These are phyloP conservation scores for Chrysanthemum makinoi DNA, from an alignment of 129 eudicot species.

Conservation along the genomic window DNA sequence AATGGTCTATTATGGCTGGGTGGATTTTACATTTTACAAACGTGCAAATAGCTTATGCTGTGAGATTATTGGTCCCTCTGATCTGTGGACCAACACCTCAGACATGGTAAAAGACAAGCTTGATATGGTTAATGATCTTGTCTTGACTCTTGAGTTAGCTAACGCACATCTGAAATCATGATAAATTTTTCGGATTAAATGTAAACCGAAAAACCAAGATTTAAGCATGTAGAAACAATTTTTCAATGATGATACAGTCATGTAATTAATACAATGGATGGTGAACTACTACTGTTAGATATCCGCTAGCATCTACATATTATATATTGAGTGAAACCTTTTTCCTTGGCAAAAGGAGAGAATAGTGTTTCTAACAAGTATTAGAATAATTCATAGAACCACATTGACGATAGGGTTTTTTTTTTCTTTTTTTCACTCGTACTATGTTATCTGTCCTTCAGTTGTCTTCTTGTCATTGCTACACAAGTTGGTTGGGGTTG, in stretches of 20 bases:
- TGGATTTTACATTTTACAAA: not conserved
- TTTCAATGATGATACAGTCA: constrained; percentile 17
- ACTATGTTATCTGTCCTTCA: too few species aligned
- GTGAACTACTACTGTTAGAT: not conserved
- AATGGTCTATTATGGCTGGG: constrained; percentile 16
- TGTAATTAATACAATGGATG: constrained; percentile 1
- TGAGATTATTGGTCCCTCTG: constrained; percentile 4
- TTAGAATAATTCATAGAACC: too few species aligned
- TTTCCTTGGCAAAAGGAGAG: constrained; percentile 3
- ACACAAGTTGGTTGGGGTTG: not conserved
- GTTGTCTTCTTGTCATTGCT: too few species aligned
- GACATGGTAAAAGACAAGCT: not conserved
- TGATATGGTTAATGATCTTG: constrained; percentile 7
- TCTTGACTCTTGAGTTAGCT: not conserved
- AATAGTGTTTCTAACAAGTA: too few species aligned
- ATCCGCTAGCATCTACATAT: constrained; percentile 2
- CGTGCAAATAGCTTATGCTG: constrained; percentile 13
- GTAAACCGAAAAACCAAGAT: constrained; percentile 9
- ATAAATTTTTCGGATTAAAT: constrained; percentile 1
- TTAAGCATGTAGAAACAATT: constrained; percentile 7
- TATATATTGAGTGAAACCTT: not conserved
- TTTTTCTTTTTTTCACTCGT: too few species aligned
- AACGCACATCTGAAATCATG: not conserved
- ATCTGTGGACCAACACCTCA: constrained; percentile 7
- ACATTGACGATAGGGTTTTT: not conserved